These are phyloP conservation scores for Hypoxylon trugodes DNA, from an alignment of 495 filamentous ascomycete genomes.

Conservation along the genomic window DNA sequence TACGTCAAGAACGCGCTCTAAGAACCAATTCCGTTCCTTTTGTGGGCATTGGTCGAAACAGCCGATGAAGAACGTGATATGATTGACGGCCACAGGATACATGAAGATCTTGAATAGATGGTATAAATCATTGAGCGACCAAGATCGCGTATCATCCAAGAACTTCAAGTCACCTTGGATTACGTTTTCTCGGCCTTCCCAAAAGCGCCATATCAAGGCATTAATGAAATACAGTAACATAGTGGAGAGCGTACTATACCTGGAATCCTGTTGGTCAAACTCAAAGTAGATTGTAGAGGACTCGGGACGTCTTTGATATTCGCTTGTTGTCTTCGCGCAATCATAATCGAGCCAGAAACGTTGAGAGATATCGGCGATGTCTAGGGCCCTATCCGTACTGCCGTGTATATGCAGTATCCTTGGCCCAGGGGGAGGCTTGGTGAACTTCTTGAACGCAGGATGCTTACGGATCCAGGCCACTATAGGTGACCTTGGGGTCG, in stretches of 20 bases:
- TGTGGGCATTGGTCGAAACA: conserved; percentile 18
- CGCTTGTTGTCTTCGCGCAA: neutral
- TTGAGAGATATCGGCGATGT: neutral
- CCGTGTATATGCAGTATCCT: conserved; percentile 16
- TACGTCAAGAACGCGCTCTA: neutral
- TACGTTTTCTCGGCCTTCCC: neutral
- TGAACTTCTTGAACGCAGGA: conserved; percentile 8
- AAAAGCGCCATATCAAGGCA: conserved; percentile 14
- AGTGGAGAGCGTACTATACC: conserved; percentile 10
- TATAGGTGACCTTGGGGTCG: neutral
- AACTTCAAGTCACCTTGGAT: neutral
- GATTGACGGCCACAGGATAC: neutral
- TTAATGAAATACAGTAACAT: conserved; percentile 22
- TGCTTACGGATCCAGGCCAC: conserved; percentile 20
- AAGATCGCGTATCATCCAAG: neutral
- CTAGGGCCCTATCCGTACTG: neutral
- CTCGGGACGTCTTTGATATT: neutral
- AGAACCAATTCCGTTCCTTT: conserved; percentile 15
- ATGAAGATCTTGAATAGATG: neutral
- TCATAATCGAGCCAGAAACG: conserved; percentile 8
- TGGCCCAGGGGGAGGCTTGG: neutral
- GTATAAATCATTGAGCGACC: conserved; percentile 12
- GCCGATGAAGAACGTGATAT: conserved; percentile 19
- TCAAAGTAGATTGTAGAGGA: conserved; percentile 14
- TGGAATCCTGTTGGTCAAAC: conserved; percentile 20